Conservation (phyloP, 1,139 yeast genomes). For the Saccharomyces pastorianus region DNA sequence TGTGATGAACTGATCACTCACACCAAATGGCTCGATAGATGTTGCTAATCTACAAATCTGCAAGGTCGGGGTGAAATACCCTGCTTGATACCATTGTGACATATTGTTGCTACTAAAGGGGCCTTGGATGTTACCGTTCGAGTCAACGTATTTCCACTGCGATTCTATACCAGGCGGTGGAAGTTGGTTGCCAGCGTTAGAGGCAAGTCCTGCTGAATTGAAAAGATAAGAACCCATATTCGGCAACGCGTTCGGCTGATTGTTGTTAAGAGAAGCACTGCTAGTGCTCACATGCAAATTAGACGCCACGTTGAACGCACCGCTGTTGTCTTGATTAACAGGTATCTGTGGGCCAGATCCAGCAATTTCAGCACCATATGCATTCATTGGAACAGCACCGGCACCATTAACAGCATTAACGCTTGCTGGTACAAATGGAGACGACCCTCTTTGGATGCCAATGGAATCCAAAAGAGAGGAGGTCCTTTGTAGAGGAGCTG, state of each 20-base stretch:
- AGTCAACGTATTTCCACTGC: conserved; percentile 31
- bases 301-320: neutral
- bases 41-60: conserved; percentile 21
- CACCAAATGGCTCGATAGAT: conserved; percentile 23
- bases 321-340: neutral
- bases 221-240: neutral
- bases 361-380: neutral
- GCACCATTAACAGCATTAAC: neutral
- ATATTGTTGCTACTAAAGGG: conserved; percentile 28
- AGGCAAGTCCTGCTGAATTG: conserved; percentile 1
- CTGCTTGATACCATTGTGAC: conserved; percentile 29
- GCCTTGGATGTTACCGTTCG: conserved; percentile 28
- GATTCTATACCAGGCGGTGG: conserved; percentile 15
- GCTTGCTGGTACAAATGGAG: conserved; percentile 1
- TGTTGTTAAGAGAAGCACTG: neutral
- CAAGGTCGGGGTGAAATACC: conserved; percentile 27
- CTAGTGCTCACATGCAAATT: neutral
- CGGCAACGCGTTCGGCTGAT: neutral
- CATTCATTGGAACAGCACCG: neutral
- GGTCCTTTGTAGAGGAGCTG: conserved; percentile 3
- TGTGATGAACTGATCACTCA: conserved; percentile 23
- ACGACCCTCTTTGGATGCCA: conserved; percentile 4
- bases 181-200: conserved; percentile 4
- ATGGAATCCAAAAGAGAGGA: conserved; percentile 3
- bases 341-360: neutral